phyloP scores from a whole-genome alignment of 345 rosid genomes.

The Reutealis trisperma region DNA sequence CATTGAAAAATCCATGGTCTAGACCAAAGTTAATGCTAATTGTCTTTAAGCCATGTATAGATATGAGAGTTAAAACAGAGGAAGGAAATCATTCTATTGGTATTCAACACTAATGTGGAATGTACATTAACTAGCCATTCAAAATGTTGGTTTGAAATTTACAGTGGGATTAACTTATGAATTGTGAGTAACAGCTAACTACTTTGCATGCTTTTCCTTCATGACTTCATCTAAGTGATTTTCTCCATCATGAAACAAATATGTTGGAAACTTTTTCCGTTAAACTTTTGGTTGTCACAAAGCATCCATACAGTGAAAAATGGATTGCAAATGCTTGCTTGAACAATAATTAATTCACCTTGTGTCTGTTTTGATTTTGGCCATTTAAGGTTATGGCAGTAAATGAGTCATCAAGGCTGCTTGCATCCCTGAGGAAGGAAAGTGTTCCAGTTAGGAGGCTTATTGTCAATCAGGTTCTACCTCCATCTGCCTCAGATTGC shows the following conservation, averaged over 20 bases:
- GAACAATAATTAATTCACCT: constrained; percentile 5
- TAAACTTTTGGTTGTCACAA: neutral
- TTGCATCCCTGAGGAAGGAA: constrained; percentile 66
- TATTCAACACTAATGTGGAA: no score
- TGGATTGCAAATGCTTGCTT: neutral
- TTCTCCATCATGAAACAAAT: neutral
- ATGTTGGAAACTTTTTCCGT: neutral
- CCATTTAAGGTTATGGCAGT: constrained; percentile 66
- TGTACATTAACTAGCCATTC: no score
- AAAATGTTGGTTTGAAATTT: no score
- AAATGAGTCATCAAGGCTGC: constrained; percentile 73
- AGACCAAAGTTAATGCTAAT: no score
- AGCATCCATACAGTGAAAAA: neutral
- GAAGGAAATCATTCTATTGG: no score
- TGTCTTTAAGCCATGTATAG: no score
- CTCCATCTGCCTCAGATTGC: constrained; percentile 60
- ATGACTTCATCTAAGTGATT: neutral
- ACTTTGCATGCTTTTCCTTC: neutral
- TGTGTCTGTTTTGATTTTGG: neutral
- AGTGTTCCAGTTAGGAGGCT: constrained; percentile 63
- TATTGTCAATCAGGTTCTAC: constrained; percentile 68
- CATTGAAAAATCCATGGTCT: no score
- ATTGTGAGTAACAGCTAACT: neutral
- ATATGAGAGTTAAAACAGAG: no score
- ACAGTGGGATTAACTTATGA: no score